phyloP scores from a whole-genome alignment of 108 stramenopile genomes.

The Aurantiochytrium sp. region DNA sequence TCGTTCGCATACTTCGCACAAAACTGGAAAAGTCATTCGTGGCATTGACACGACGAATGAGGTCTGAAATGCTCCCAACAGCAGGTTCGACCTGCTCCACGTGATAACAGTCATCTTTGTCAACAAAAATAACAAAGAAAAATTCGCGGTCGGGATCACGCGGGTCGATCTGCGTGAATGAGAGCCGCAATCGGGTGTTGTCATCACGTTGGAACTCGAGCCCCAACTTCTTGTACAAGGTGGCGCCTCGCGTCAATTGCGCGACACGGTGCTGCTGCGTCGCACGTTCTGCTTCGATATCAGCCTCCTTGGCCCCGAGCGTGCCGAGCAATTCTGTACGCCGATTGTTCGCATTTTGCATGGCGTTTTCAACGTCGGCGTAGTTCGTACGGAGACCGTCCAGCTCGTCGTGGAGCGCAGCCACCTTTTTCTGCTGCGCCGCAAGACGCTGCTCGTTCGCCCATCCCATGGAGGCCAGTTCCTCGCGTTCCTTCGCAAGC shows the following conservation, averaged over 20 bases:
- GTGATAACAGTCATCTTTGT: neutral
- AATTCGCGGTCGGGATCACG: neutral
- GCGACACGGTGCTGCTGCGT: neutral
- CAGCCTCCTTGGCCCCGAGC: neutral
- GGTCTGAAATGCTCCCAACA: neutral
- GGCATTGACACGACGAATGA: neutral
- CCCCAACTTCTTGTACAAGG: slow-evolving; percentile 12
- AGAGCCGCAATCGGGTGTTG: neutral
- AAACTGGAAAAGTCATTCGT: neutral
- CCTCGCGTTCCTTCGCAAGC: neutral
- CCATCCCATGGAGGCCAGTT: neutral
- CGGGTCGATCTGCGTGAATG: neutral
- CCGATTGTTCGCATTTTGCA: neutral
- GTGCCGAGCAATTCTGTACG: neutral
- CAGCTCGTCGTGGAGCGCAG: neutral
- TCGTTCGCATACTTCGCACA: neutral
- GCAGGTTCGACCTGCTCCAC: neutral
- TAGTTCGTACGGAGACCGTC: neutral
- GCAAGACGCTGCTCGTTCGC: neutral
- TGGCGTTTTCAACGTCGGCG: neutral
- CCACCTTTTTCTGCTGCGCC: neutral
- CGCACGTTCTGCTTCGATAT: neutral
- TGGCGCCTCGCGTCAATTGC: neutral
- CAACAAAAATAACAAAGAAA: neutral
- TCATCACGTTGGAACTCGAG: neutral